phyloP scores from a whole-genome alignment of 179 eudicot species.

The Monotropa hypopitys region DNA sequence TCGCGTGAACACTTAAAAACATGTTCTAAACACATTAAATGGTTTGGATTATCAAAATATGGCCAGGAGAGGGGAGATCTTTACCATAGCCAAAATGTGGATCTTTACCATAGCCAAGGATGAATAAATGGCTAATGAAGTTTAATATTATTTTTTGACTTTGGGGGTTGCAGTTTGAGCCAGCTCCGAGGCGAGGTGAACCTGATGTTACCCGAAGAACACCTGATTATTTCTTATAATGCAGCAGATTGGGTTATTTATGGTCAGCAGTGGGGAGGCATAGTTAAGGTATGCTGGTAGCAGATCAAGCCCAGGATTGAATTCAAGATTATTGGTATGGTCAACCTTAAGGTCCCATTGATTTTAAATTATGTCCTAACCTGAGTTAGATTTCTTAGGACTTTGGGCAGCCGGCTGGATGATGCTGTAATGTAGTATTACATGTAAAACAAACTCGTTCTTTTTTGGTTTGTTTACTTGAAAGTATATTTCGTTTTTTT shows the following conservation, averaged over 20 bases:
- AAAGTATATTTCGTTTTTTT: background rate
- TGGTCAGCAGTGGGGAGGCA: slow-evolving; percentile 8
- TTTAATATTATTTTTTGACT: background rate
- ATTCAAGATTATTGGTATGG: slow-evolving; percentile 1
- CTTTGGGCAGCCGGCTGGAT: background rate
- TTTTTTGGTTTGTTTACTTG: background rate
- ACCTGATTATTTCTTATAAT: slow-evolving; percentile 59
- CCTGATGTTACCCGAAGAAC: slow-evolving; percentile 71
- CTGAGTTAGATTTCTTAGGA: slow-evolving; percentile 3
- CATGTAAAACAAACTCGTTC: background rate
- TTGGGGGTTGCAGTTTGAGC: slow-evolving; percentile 44
- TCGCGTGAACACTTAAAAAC: too few relatives aligned
- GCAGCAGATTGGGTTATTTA: slow-evolving; percentile 12
- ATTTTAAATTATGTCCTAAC: slow-evolving; percentile 12
- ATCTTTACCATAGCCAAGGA: too few relatives aligned
- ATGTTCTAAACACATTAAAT: too few relatives aligned
- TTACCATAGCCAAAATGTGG: too few relatives aligned
- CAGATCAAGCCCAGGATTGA: background rate
- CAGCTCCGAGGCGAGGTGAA: slow-evolving; percentile 72
- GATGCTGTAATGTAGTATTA: slow-evolving; percentile 3
- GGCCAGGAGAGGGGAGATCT: too few relatives aligned
- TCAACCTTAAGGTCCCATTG: background rate
- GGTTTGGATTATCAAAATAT: too few relatives aligned
- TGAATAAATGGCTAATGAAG: background rate
- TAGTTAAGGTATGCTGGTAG: background rate